Percentiles rank a stretch among this genome's conserved stretches.
These are phyloP conservation scores for Fomitiporia mediterranea DNA, from an alignment of 1,284 basidiomycete species.

Conservation along the genomic window DNA sequence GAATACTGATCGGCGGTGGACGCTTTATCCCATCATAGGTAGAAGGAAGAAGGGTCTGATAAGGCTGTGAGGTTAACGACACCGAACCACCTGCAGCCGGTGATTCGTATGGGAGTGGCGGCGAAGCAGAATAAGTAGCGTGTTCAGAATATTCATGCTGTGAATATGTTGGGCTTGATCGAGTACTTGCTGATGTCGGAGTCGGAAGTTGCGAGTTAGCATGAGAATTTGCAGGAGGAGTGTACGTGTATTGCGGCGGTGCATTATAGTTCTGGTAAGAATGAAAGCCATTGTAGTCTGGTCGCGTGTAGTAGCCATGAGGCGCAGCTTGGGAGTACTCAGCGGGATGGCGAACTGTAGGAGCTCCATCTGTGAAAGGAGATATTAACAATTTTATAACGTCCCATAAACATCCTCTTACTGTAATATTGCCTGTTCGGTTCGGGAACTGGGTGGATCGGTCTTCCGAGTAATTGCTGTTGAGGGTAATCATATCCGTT, in stretches of 20 bases:
- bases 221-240: constrained; percentile 7
- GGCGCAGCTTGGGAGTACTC: constrained; percentile 2
- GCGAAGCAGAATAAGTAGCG: not conserved
- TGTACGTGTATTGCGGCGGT: constrained; percentile 1
- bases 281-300: not conserved
- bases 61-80: not conserved
- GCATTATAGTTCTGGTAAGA: constrained; percentile 5
- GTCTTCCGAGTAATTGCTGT: not conserved
- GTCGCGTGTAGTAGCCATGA: constrained; percentile 5
- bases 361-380: not conserved
- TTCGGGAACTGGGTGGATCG: not conserved
- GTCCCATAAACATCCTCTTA: not conserved
- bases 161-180: constrained; percentile 16
- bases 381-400: not conserved
- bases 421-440: constrained; percentile 11
- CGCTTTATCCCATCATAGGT: constrained; percentile 22
- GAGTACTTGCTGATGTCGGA: constrained; percentile 14
- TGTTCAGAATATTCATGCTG: constrained; percentile 15
- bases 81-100: not conserved
- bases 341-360: constrained; percentile 3
- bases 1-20: constrained; percentile 29
- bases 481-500: constrained; percentile 10
- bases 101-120: not conserved
- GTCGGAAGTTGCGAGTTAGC: constrained; percentile 11
- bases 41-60: constrained; percentile 31